Base-by-base conservation (phyloP, 306 rosid species). In the Citrullus mucosospermus region DNA sequence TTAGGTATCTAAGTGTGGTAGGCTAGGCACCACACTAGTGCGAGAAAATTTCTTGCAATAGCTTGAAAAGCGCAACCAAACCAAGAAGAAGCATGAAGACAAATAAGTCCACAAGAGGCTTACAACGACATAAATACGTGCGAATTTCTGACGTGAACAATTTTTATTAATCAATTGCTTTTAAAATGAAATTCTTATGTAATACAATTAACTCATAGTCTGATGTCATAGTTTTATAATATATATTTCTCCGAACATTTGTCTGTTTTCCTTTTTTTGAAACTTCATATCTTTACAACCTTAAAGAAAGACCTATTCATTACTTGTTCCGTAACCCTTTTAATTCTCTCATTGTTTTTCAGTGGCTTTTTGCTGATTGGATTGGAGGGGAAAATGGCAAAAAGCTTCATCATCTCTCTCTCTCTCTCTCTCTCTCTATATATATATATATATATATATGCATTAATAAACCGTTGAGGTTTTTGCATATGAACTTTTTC, bases 201-300 rank as follows among this genome's bases (percentile, higher is more conserved):
- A 36, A 25, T 25, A 25, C 28, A 25, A 25, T 25, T 25, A 25
- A 25, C 28, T 36, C 5, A 5, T 2, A 4, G 39, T 36, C 0
- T 0, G 39, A 36, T 36, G 39, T 3, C 36, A 36, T 36, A 36
- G 2, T 36, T 36, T 36, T 36, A 36, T 22, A 66, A 34, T 28
- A 34, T 28, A 34, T 9, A 32, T 9, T 11, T 36, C 25, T 5
- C 5, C 44, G 38, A 55, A 43, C 55, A 68, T 55, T 5, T 13
- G 76, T 69, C 56, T 44, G 11, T 69, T 20, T 20, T 22, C 59
- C 18, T 20, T 69, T 17, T 6, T 9, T 69, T 68, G 30, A 39
- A 69, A 67, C 74, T 69, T 36, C 53, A 28, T 65, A 20, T 9
- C 32, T 67, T 67, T 72, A 51, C 78, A 74, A 74, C 78, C 78